Evolutionary conservation across 306 rosid genomes (phyloP), one percentile per base, ranked within the genome.

Genomic region (Erythrophleum fordii): DNA sequence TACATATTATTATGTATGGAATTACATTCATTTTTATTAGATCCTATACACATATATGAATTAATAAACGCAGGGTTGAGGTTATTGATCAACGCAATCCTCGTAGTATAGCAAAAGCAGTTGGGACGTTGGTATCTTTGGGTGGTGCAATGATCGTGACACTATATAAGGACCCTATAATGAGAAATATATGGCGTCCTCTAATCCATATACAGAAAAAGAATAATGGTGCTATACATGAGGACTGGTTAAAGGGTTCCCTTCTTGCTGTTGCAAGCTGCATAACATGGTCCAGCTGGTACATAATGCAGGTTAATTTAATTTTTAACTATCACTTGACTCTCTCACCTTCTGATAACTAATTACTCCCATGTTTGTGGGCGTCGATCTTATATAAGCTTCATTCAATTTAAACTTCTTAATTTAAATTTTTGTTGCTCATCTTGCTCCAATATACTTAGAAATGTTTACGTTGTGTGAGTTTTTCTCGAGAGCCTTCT

Each of bases 281-380:
- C 87, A 26, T 90, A 49, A 74, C 83, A 16, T 87, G 91, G 91
- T 86, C 93, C 68, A 62, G 86, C 11, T 87, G 86, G 84, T 90
- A 82, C 80, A 86, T 91, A 14, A 87, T 92, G 94, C 98, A 94
- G 98, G 98, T 52, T 2, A 11, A 46, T 44, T 44, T 3, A 48
- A 4, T n/a, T n/a, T n/a, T 44, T 48, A 62, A 55, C 22, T 25
- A 59, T 71, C 17, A 28, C 39, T 14, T 20, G 34, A n/a, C n/a
- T n/a, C n/a, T n/a, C n/a, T n/a, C n/a, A n/a, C n/a, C n/a, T n/a
- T n/a, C n/a, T n/a, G n/a, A n/a, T n/a, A n/a, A 34, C 1, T 39
- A 39, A 39, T 39, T 39, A 39, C 42, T 7, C 42, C 7, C 42
- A 5, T 39, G 42, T 39, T 39, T 39, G 42, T 39, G 42, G 8